phyloP scores from a whole-genome alignment of 805 yeast species.

The Ogataea thermomethanolica region DNA sequence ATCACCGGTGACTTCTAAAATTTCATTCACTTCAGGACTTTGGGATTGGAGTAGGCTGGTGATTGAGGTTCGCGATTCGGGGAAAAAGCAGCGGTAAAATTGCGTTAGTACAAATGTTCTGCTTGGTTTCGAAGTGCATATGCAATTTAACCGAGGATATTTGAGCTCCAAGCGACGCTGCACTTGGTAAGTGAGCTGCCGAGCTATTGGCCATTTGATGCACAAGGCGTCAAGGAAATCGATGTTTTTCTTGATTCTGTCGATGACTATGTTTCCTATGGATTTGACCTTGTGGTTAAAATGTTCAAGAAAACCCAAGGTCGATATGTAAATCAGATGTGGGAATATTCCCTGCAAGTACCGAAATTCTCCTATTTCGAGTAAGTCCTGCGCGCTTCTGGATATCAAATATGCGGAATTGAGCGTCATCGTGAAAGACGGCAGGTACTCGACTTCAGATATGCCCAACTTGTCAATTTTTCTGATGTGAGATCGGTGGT shows the following conservation, averaged over 20 bases:
- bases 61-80: conserved; percentile 13
- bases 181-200: conserved; percentile 7
- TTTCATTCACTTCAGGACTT: conserved; percentile 7
- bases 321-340: conserved; percentile 8
- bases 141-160: not conserved
- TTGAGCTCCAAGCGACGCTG: conserved; percentile 4
- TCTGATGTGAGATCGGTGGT: conserved; percentile 62
- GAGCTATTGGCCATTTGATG: conserved; percentile 14
- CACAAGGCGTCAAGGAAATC: conserved; percentile 4
- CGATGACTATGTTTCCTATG: conserved; percentile 2
- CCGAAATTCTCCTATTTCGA: conserved; percentile 3
- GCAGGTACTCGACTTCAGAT: conserved; percentile 7
- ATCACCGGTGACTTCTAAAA: conserved; percentile 1
- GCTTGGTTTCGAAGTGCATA: conserved; percentile 1
- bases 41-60: conserved; percentile 10
- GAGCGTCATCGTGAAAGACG: conserved; percentile 13
- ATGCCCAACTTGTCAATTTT: conserved; percentile 21
- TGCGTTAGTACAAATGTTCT: not conserved
- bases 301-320: conserved; percentile 12
- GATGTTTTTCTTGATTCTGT: conserved; percentile 1
- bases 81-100: not conserved
- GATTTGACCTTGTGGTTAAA: conserved; percentile 5
- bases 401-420: conserved; percentile 8
- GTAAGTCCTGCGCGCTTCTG: conserved; percentile 4
- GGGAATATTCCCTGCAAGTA: conserved; percentile 4